These are phyloP conservation scores for Breynia disticha DNA, from an alignment of 441 rosid species.

Conservation along the genomic window DNA sequence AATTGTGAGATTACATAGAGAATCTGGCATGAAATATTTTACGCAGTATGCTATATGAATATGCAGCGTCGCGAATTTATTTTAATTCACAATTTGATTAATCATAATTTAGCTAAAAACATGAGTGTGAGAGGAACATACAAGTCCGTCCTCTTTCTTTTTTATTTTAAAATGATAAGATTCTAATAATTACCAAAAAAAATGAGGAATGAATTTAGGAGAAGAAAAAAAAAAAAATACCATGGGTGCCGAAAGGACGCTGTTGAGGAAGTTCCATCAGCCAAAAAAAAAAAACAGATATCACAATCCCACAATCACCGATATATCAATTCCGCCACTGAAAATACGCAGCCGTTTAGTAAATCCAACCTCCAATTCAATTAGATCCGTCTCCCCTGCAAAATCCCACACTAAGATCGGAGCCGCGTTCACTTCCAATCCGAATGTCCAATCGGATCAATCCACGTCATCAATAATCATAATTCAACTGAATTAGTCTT, in stretches of 20 bases:
- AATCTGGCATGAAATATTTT: too few relatives aligned
- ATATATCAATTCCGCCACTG: background rate
- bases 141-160: background rate
- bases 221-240: slow-evolving; percentile 22
- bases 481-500: too few relatives aligned
- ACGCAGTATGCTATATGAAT: too few relatives aligned
- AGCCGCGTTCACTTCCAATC: slow-evolving; percentile 23
- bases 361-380: background rate
- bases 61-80: too few relatives aligned
- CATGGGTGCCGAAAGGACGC: slow-evolving; percentile 60
- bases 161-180: background rate
- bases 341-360: background rate
- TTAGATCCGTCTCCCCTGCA: background rate
- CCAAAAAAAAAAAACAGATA: slow-evolving; percentile 10
- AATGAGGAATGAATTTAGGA: background rate
- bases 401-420: slow-evolving; percentile 27
- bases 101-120: too few relatives aligned
- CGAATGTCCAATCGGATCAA: slow-evolving; percentile 6
- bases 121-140: background rate
- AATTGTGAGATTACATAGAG: too few relatives aligned
- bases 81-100: too few relatives aligned
- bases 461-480: too few relatives aligned
- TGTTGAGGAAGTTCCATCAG: slow-evolving; percentile 80
- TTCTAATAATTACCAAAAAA: background rate
- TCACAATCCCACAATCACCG: background rate